phyloP scores from a whole-genome alignment of 139 green algal species.

The Tetraselmis chui region DNA sequence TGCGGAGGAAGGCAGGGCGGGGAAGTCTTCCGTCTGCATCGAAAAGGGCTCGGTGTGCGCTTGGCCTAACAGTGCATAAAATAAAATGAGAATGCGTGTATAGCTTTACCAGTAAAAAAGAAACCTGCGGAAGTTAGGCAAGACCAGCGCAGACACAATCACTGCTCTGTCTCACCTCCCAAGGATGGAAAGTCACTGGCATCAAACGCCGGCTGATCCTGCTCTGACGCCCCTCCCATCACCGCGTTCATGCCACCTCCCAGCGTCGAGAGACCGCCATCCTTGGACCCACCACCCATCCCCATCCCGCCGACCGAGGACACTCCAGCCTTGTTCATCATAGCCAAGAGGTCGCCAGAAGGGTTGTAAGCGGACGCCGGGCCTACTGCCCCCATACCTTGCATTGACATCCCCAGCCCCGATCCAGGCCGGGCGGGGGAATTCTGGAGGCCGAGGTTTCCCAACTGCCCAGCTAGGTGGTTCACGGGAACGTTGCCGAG shows the following conservation, averaged over 20 bases:
- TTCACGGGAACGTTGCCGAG: conserved; percentile 14
- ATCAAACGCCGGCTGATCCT: conserved; percentile 39
- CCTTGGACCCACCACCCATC: neutral
- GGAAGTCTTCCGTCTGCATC: conserved; percentile 68
- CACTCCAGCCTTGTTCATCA: conserved; percentile 37
- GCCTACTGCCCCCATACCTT: conserved; percentile 7
- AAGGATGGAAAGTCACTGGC: conserved; percentile 55
- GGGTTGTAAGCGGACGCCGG: conserved; percentile 17
- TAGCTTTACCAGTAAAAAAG: too few species aligned
- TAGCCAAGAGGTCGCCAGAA: conserved; percentile 39
- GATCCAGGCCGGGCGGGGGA: neutral
- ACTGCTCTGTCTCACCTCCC: too few species aligned
- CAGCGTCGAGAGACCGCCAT: neutral
- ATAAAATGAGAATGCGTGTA: too few species aligned
- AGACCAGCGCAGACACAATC: too few species aligned
- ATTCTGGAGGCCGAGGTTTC: conserved; percentile 4
- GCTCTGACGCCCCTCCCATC: neutral
- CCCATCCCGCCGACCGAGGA: neutral
- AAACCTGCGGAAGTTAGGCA: too few species aligned
- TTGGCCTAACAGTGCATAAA: too few species aligned
- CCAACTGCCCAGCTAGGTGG: conserved; percentile 15
- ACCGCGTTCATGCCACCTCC: neutral
- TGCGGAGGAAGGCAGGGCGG: conserved; percentile 43
- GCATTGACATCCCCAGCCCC: neutral
- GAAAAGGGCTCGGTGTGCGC: conserved; percentile 53